Conservation (phyloP, 306 rosid species). For the Hippophae gyantsensis region DNA sequence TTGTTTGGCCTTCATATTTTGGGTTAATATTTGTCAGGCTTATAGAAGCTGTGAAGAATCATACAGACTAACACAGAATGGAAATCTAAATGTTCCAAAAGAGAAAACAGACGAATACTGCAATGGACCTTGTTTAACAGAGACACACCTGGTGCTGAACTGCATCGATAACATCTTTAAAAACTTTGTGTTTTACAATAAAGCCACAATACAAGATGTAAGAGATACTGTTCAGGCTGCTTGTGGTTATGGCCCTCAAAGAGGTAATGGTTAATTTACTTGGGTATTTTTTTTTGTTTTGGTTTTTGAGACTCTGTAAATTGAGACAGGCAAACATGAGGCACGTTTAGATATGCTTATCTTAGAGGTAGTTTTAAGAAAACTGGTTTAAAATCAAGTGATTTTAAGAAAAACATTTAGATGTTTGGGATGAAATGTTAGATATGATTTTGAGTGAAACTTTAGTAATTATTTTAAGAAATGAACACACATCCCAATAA, state of each 20-base stretch:
- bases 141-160: conserved; percentile 59
- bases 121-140: conserved; percentile 58
- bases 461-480: too few species aligned
- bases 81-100: conserved; percentile 42
- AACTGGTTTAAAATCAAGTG: too few species aligned
- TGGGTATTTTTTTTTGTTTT: too few species aligned
- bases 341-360: too few species aligned
- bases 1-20: not conserved
- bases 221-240: conserved; percentile 49
- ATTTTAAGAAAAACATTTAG: too few species aligned
- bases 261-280: conserved; percentile 35
- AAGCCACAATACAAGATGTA: conserved; percentile 55
- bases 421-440: not conserved
- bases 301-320: too few species aligned
- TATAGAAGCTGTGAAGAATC: conserved; percentile 71
- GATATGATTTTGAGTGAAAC: too few species aligned
- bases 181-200: conserved; percentile 59
- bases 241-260: conserved; percentile 65
- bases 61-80: conserved; percentile 43
- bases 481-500: too few species aligned
- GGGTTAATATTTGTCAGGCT: conserved; percentile 27
- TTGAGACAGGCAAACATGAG: too few species aligned
- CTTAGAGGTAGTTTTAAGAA: too few species aligned
- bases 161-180: conserved; percentile 54
- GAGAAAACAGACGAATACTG: conserved; percentile 51